Base-by-base conservation (phyloP, 2,329 filamentous ascomycete genomes). In the Calonectria naviculata region DNA sequence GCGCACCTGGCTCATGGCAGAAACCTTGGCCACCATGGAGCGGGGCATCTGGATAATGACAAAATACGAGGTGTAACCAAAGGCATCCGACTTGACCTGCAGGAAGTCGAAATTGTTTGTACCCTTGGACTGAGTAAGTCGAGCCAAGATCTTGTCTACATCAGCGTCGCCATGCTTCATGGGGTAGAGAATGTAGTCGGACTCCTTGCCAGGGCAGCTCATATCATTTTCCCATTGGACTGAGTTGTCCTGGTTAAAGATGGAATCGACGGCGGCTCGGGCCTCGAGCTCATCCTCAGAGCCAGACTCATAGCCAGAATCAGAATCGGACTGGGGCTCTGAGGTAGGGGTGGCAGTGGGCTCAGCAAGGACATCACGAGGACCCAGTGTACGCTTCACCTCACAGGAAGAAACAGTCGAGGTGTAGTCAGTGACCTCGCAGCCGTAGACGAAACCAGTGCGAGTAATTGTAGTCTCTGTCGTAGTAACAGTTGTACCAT, bases 211-310 rank as follows among this genome's bases (percentile, higher is more conserved):
- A 4, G 60, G 60, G 41, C 41, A 63, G 41, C 28, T 63, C 60
- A 63, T 46, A 12, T 63, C 60, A 13, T 47, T 44, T n/a, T 46
- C 60, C 60, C 60, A 63, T 19, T 46, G 38, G 9, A 26, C 17
- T 12, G 60, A 36, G 28, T 63, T 63, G 41, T 63, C 60, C 15
- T 63, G 41, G 41, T 47, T 26, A 15, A 63, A 63, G n/a, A 63
- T 63, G 28, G 41, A 63, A 63, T 36, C 60, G 26, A 24, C 10
- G 4, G 28, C 41, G 2, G 41, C 60, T 31, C 60, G 41, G 28
- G 52, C 52, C 7, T 58, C 52, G n/a, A 58, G 34, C 3, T 58
- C 52, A 19, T 9, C 7, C 21, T 58, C 52, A 12, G 36, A 38
- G 12, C 34, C 52, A 17, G 52, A 38, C 21, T 58, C 52, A 38